Percentiles rank a stretch among this genome's conserved stretches.
Conservation (phyloP, 345 rosid species). For the Mercurialis annua region DNA sequence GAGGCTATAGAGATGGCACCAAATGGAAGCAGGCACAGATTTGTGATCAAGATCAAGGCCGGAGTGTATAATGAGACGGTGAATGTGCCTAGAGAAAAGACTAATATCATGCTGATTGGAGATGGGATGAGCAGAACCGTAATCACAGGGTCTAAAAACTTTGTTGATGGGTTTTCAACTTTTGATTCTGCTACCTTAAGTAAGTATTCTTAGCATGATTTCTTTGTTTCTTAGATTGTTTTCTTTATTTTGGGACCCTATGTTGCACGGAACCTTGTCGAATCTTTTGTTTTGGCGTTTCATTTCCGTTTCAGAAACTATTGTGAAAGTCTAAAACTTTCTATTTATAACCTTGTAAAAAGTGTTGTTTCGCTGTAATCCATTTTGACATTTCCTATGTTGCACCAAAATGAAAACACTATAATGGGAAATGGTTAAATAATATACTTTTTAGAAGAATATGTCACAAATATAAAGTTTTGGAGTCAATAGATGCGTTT, state of each 20-base stretch:
- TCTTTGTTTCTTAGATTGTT: not conserved
- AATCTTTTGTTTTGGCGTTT: too few relatives aligned
- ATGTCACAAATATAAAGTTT: too few relatives aligned
- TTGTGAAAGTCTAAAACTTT: too few relatives aligned
- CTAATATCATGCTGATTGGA: slow-evolving; percentile 5
- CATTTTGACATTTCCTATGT: too few relatives aligned
- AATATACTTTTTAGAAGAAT: too few relatives aligned
- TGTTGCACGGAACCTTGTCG: too few relatives aligned
- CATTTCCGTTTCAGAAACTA: too few relatives aligned
- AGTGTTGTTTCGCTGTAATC: too few relatives aligned
- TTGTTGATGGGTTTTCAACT: slow-evolving; percentile 13
- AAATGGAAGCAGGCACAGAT: slow-evolving; percentile 2
- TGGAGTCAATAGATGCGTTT: too few relatives aligned
- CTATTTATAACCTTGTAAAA: too few relatives aligned
- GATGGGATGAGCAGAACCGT: slow-evolving; percentile 13
- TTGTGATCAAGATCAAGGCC: slow-evolving; percentile 14
- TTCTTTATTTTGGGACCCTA: not conserved
- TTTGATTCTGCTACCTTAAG: slow-evolving; percentile 8
- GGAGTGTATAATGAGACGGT: slow-evolving; percentile 7
- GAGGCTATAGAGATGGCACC: slow-evolving; percentile 6
- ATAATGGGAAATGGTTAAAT: too few relatives aligned
- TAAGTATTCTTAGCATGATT: not conserved
- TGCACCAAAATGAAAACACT: too few relatives aligned
- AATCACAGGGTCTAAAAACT: slow-evolving; percentile 10
- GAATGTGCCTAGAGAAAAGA: not conserved